Evolutionary conservation across 2,329 filamentous ascomycete genomes (phyloP), one percentile per base, ranked within the genome.

Genomic region (Verticillium nubilum): DNA sequence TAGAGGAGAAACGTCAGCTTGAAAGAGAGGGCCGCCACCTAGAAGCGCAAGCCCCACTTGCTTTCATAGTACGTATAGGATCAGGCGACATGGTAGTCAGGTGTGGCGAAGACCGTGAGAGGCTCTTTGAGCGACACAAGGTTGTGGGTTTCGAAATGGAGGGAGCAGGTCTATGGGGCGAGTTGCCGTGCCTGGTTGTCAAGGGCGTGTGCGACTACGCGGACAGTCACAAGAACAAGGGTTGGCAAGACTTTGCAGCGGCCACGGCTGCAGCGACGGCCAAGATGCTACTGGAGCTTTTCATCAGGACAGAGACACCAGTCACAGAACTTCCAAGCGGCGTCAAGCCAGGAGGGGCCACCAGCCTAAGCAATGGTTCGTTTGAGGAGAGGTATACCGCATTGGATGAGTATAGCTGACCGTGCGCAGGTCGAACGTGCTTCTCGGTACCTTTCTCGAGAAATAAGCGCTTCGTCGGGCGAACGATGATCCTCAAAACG

Each of bases 31-130:
- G 26, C 1, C 59, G 63, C n/a, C 62, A n/a, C 23, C 5, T 1
- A 31, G 3, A 42, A 42, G 35, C 35, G 4, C 35, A n/a, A 19
- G 50, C 15, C 1, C 64, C 64, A 0, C 28, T 13, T 0, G 59
- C 58, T 0, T 7, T 42, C 25, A n/a, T 68, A 27, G 67, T 65
- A 0, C 29, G 59, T 10, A 68, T 79, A 17, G 75, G 58, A 2
- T 77, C 74, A 0, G 74, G 70, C 25, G 70, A 79, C 55, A 68
- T 65, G 0, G 73, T 80, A 0, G 73, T 80, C 61, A 77, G 74
- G 54, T 72, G 71, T 7, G 73, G 71, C 0, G 26, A 64, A 6
- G 63, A 72, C 31, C 70, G 77, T 7, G 76, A 80, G 54, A 7
- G 26, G 0, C 63, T 77, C 27, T 69, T 74, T 2, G 26, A 57